These are phyloP conservation scores for Pisolithus marmoratus DNA, from an alignment of 768 basidiomycete genomes.

Conservation along the genomic window DNA sequence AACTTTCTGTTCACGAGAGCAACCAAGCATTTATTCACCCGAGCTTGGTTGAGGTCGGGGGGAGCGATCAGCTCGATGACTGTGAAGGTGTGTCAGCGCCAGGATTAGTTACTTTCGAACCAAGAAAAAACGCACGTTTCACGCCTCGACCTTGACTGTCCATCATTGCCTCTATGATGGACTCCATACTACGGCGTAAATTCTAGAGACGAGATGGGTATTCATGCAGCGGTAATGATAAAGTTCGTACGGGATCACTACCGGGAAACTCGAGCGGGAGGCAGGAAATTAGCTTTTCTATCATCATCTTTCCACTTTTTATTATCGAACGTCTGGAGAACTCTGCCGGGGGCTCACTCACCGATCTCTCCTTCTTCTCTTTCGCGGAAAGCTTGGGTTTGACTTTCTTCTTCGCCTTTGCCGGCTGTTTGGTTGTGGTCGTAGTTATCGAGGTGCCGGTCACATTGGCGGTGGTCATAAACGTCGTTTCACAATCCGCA, in stretches of 20 bases:
- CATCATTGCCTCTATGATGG: constrained; percentile 71
- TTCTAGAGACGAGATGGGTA: constrained; percentile 35
- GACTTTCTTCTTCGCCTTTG: constrained; percentile 49
- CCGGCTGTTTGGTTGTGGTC: constrained; percentile 26
- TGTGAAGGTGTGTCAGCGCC: constrained; percentile 24
- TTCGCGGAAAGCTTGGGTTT: constrained; percentile 70
- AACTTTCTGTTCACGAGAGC: constrained; percentile 85
- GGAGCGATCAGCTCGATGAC: constrained; percentile 73
- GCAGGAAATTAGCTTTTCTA: constrained; percentile 67
- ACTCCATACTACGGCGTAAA: constrained; percentile 73
- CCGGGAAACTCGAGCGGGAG: constrained; percentile 90
- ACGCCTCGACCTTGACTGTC: constrained; percentile 55
- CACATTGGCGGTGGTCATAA: constrained; percentile 18
- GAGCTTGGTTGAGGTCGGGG: constrained; percentile 82
- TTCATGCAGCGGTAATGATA: neutral
- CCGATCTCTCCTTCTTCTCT: constrained; percentile 79
- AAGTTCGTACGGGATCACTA: constrained; percentile 66
- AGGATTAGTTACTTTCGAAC: constrained; percentile 7
- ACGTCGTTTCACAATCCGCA: constrained; percentile 31
- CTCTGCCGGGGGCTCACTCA: constrained; percentile 25
- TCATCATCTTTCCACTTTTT: constrained; percentile 37
- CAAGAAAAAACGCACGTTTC: constrained; percentile 43
- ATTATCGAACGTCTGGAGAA: neutral
- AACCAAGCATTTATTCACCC: constrained; percentile 91
- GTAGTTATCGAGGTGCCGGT: constrained; percentile 26